Base-by-base conservation (phyloP, 2,329 filamentous ascomycete species). In the Fusarium odoratissimum region DNA sequence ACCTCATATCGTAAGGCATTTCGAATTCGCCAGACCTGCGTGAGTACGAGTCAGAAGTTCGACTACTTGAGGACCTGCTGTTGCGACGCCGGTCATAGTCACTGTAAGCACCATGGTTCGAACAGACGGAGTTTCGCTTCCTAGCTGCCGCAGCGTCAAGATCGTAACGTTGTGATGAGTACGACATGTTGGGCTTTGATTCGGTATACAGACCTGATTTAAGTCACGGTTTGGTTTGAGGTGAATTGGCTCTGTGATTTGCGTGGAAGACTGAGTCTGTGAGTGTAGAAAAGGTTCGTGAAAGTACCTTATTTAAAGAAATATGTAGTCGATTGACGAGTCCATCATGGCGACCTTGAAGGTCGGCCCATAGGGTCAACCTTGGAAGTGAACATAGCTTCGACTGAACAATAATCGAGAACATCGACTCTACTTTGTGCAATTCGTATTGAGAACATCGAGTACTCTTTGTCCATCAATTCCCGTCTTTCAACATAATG, bases 181-280 rank as follows among this genome's bases (percentile, higher is more conserved):
- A 64, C 25, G 62, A 44, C 75, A 77, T 77, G 35, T n/a, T 67
- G 48, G 33, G 25, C 28, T 23, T 49, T 37, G 28, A 13, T 40
- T 31, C 21, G 37, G 9, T 42, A 42, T 67, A 67, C 11, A 70
- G 59, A 57, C 52, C 60, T 60, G 42, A 8, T n/a, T 40, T 44
- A 25, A 31, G 44, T 54, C 30, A n/a, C 40, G n/a, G 3, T 46
- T 28, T 23, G 33, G 7, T 37, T 44, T 37, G 44, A 11, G 37
- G 35, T 38, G 12, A 4, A 16, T 10, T 37, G 37, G 6, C 60
- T 28, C 12, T 41, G 21, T n/a, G 40, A 25, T 55, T 71, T 31
- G 45, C 28, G 45, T 13, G 30, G 8, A 54, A 13, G 12, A 4
- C 5, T 9, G 23, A 40, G 4, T 54, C 19, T 40, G 25, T 40